Base-by-base conservation (phyloP, 768 basidiomycete genomes). In the Leucocoprinus birnbaumii region DNA sequence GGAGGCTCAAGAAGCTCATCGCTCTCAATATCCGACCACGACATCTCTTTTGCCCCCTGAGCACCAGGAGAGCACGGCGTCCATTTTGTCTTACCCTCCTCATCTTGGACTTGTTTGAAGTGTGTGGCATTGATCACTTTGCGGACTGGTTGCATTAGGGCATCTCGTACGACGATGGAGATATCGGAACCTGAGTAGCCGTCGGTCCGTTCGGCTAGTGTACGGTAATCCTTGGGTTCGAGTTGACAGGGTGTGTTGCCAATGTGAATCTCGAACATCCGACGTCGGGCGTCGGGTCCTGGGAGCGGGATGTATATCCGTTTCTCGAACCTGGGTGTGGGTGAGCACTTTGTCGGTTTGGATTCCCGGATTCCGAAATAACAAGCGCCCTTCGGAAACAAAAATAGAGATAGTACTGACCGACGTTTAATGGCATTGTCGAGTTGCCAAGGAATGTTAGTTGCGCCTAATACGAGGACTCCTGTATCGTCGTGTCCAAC, bases 301-400 rank as follows among this genome's bases (percentile, higher is more conserved):
- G 97, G 97, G 18, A 98, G 84, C 26, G 97, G 97, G 56, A 99
- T 99, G 68, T 98, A 94, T 76, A 99, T 95, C 55, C 97, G 86
- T 72, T 97, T 98, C 71, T 98, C 95, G 60, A 98, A 98, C 58
- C 91, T 93, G 59, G 16, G 27, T 4, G 37, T 26, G 10, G 41
- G 25, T 31, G 22, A 11, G 25, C 37, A 41, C 51, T n/a, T 22
- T 31, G 14, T n/a, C 18, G 46, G n/a, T 2, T 38, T n/a, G n/a
- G n/a, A n/a, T 2, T 37, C 24, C 25, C n/a, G 19, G 7, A 11
- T 2, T 21, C 14, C n/a, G n/a, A n/a, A 27, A 24, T 38, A 42
- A 19, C 25, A 21, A 50, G 18, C 18, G 31, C 31, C 31, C 31
- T 5, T 11, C 31, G n/a, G n/a, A 35, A 38, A 38, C 11, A 38